Base-by-base conservation (phyloP, 805 yeast genomes). In the Saturnispora gosingensis region DNA sequence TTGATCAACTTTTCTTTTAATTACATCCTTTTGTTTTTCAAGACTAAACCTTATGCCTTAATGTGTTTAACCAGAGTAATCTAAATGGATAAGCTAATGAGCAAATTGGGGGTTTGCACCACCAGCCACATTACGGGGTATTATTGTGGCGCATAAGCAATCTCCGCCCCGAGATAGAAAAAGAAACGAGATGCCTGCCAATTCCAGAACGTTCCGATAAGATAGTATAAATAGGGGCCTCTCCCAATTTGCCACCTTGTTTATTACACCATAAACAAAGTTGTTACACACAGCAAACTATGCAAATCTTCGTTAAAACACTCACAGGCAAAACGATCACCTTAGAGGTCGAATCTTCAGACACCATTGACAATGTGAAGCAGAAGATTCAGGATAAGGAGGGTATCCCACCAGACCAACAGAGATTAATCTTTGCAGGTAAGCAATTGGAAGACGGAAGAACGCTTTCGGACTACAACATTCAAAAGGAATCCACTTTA, bases 221-320 rank as follows among this genome's bases (percentile, higher is more conserved):
- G 51, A 18, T 30, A 48, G 18, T 38, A n/a, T 40, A 40, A 40
- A 40, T 22, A 24, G 18, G 8, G 25, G 18, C 32, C 22, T 40
- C 22, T 20, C 5, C n/a, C 15, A 15, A 24, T 27, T 42, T 25
- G 51, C 51, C 51, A 42, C 51, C 46, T 27, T 13, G 3, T 11
- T 24, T 10, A 8, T 24, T 15, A 13, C 30, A 9, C 11, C 2
- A 38, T 38, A 18, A 9, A 38, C 25, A 16, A 18, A 16, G 42
- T 24, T 40, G 11, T 24, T 40, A 22, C 72, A 55, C 72, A 69
- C 59, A 70, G 70, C 64, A 72, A 69, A 53, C 88, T 67, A 85
- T 86, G 95, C 93, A 87, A 81, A 90, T 91, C 81, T 93, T 91
- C 80, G 97, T 93, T 78, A 93, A 91, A 80, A 91, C 99, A 80